These are phyloP conservation scores for Ophiostoma perfectum DNA, from an alignment of 2,329 filamentous ascomycete genomes.

Conservation along the genomic window DNA sequence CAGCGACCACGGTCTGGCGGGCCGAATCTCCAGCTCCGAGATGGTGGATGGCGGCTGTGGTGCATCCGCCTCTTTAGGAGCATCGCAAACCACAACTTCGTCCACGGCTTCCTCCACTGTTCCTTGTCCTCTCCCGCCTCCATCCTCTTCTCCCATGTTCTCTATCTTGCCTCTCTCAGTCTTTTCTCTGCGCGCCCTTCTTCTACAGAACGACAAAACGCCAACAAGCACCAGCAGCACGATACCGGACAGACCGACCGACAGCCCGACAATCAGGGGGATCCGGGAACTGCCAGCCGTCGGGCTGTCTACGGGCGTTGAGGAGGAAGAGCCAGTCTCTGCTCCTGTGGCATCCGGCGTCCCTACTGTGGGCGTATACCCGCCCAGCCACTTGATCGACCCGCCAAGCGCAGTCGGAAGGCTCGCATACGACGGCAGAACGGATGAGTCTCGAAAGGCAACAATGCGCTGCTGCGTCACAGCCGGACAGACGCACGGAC, in stretches of 20 bases:
- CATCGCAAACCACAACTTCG: background rate
- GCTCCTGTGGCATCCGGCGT: background rate
- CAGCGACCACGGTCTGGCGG: constrained; percentile 27
- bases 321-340: background rate
- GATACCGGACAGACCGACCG: background rate
- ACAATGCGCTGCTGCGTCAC: constrained; percentile 29
- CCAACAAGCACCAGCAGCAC: background rate
- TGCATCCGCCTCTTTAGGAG: background rate
- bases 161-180: background rate
- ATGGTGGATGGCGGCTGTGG: background rate
- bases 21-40: constrained; percentile 24
- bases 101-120: constrained; percentile 15
- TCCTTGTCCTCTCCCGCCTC: background rate
- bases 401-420: constrained; percentile 30
- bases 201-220: background rate
- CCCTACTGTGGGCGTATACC: constrained; percentile 27
- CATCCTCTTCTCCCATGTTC: background rate
- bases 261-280: constrained; percentile 1
- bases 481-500: constrained; percentile 32
- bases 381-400: constrained; percentile 30
- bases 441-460: constrained; percentile 27
- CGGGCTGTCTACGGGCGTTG: background rate
- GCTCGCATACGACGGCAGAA: constrained; percentile 30
- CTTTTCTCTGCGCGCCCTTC: background rate
- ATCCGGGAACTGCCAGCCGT: background rate